These are phyloP conservation scores for Russula griseocarnosa DNA, from an alignment of 768 basidiomycete species.

Conservation along the genomic window DNA sequence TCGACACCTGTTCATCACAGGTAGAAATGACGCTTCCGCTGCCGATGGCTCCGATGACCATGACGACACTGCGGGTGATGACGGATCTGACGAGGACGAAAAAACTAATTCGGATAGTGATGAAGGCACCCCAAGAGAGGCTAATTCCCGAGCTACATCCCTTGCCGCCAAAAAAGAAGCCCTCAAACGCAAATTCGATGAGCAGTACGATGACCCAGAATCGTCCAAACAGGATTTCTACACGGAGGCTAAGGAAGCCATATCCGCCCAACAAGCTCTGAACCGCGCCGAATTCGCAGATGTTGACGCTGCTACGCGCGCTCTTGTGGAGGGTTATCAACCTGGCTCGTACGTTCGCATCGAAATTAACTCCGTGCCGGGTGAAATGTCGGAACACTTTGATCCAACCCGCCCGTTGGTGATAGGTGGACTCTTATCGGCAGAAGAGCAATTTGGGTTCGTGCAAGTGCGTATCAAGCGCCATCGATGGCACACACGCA, in stretches of 20 bases:
- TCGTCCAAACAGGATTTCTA: conserved; percentile 82
- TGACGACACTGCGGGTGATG: conserved; percentile 38
- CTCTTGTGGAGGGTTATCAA: conserved; percentile 83
- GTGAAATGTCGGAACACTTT: conserved; percentile 91
- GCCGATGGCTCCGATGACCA: conserved; percentile 27
- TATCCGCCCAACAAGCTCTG: conserved; percentile 75
- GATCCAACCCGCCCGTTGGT: conserved; percentile 88
- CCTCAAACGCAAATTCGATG: conserved; percentile 93
- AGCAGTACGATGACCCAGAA: conserved; percentile 91
- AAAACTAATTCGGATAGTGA: conserved; percentile 37
- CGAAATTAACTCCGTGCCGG: conserved; percentile 78
- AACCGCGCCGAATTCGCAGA: conserved; percentile 84
- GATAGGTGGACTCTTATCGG: conserved; percentile 83
- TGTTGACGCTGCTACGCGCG: conserved; percentile 70
- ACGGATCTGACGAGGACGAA: conserved; percentile 41
- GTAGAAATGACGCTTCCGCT: conserved; percentile 40
- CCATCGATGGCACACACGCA: conserved; percentile 88
- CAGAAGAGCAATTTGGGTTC: conserved; percentile 91
- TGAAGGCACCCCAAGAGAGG: conserved; percentile 19
- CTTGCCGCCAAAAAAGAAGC: conserved; percentile 86
- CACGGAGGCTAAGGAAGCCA: conserved; percentile 86
- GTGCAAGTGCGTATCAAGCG: conserved; percentile 94
- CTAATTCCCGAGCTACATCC: conserved; percentile 44
- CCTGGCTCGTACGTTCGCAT: conserved; percentile 92
- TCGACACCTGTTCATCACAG: conserved; percentile 87